Percentiles rank a stretch among this genome's conserved stretches.
phyloP scores from a whole-genome alignment of 2,329 filamentous ascomycete species.

The Bipolaris bicolor region DNA sequence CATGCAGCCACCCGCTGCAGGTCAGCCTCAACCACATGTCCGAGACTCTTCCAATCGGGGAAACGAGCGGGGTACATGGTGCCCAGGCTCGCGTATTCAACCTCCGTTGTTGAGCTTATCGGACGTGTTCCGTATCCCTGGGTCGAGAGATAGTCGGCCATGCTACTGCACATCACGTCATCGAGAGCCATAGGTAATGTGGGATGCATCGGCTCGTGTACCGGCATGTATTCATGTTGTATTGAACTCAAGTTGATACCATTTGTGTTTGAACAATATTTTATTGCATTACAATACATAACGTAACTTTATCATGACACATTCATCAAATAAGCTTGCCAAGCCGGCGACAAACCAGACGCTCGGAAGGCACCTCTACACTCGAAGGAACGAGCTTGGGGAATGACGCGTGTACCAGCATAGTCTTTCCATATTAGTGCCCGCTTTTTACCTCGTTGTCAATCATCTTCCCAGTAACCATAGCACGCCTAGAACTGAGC shows the following conservation, averaged over 20 bases:
- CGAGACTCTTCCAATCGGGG: neutral
- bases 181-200: neutral
- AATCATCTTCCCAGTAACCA: neutral
- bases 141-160: neutral
- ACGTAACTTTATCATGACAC: conserved; percentile 11
- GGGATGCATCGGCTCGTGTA: neutral
- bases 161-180: neutral
- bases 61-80: neutral
- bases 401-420: conserved; percentile 3
- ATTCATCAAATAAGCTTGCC: conserved; percentile 3
- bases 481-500: conserved; percentile 67
- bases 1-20: conserved; percentile 17
- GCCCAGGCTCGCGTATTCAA: neutral
- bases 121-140: neutral
- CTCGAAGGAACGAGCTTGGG: conserved; percentile 1
- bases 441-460: neutral
- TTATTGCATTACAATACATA: conserved; percentile 11
- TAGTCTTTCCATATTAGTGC: conserved; percentile 4
- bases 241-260: no score
- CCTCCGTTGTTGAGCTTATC: conserved; percentile 9
- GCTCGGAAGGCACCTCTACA: neutral
- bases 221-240: no score
- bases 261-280: neutral
- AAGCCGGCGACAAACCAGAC: neutral
- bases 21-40: conserved; percentile 10